Evolutionary conservation across 2,329 filamentous ascomycete genomes (phyloP).

Genomic region (Arthroderma sp.): DNA sequence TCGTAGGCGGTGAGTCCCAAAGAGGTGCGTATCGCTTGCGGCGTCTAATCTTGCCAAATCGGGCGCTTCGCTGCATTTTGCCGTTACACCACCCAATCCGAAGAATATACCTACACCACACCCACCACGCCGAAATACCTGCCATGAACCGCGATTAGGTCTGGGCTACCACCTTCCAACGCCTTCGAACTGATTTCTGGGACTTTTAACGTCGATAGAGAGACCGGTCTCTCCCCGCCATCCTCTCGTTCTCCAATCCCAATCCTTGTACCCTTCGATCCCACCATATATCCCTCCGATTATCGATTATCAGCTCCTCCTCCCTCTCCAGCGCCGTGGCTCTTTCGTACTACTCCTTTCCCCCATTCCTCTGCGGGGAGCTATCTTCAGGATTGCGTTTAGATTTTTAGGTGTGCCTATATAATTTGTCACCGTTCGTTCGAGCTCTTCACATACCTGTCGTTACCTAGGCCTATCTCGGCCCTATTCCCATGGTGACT

Average conservation of each 20-base stretch:
- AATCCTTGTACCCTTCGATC: neutral
- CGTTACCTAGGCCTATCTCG: too few relatives aligned
- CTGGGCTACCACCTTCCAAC: too few relatives aligned
- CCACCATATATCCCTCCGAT: neutral
- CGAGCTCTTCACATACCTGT: too few relatives aligned
- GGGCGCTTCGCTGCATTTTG: slow-evolving; percentile 10
- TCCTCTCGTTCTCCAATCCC: neutral
- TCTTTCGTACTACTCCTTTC: neutral
- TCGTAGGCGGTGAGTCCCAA: slow-evolving; percentile 8
- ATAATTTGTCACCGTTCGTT: too few relatives aligned
- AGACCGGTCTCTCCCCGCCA: slow-evolving; percentile 1
- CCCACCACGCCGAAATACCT: neutral
- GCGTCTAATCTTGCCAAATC: slow-evolving; percentile 10
- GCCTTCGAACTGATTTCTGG: neutral
- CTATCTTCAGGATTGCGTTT: too few relatives aligned
- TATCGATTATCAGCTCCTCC: neutral
- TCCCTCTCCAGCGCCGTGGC: neutral
- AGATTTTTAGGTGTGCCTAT: too few relatives aligned
- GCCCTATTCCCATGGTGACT: too few relatives aligned
- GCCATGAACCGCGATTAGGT: too few relatives aligned
- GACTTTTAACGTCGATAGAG: neutral
- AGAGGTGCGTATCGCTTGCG: slow-evolving; percentile 8
- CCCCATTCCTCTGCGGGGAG: neutral
- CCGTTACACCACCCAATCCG: slow-evolving; percentile 9
- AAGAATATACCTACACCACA: neutral